Base-by-base conservation (phyloP, 768 basidiomycete genomes). In the Boletus subparvulus region DNA sequence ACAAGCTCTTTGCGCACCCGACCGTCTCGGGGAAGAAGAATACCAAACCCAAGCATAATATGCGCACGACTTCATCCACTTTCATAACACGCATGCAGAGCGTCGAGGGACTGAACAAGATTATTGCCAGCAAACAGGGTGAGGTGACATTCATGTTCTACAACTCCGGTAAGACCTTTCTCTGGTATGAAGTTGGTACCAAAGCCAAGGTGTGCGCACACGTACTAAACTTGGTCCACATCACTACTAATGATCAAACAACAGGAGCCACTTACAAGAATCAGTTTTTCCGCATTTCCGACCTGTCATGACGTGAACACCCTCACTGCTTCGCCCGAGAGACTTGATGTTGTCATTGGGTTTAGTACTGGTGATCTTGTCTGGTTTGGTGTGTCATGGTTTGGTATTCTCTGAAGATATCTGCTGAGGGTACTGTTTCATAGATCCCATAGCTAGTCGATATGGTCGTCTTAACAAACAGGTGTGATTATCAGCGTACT, bases 331-430 rank as follows among this genome's bases (percentile, higher is more conserved):
- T 87, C 85, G 4, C 75, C 87, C 12, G 87, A 93, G 41, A 83
- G 85, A 43, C 73, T 98, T 35, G 95, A 98, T 65, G 78, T 97
- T 7, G 82, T 98, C 56, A 88, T 98, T 64, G 97, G 96, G 6
- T 98, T 97, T 69, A 81, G 78, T 59, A 91, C 94, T 0, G 97
- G 97, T n/a, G 97, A 99, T 74, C 77, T 99, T 37, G 75, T 98
- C 47, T 98, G 97, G 97, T 78, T 98, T 53, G 95, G 95, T 90
- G 60, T 61, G 81, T 66, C n/a, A 14, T 40, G 33, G 17, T 14
- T 39, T 47, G 13, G 26, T 47, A 47, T 70, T 42, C n/a, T 19
- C 33, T 16, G 14, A 14, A 21, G 16, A 48, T 28, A 24, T 55
- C 9, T 52, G 30, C 44, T 63, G 37, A 56, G 55, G 56, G 26